Base-by-base conservation (phyloP, 805 yeast genomes). In the Zygoascus bituminiphila region DNA sequence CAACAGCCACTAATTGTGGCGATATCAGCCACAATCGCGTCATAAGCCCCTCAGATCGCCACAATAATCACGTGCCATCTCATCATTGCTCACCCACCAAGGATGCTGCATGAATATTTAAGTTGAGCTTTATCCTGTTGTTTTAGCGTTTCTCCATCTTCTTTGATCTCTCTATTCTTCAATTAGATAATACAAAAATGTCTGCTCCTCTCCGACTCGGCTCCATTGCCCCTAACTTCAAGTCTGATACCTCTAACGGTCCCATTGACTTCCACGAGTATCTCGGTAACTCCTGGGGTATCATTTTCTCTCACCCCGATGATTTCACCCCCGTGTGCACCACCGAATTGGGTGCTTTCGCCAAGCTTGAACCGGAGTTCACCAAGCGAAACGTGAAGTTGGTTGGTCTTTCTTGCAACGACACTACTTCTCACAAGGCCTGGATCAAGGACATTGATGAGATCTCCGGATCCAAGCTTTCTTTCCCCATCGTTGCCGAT, bases 291-390 rank as follows among this genome's bases (percentile, higher is more conserved):
- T 75, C 81, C 26, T 88, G 97, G 97, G 82, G 82, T 48, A 82
- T 88, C 45, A 74, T 88, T 57, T 88, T 88, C 73, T 87, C 96
- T 12, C 97, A 88, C 69, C 97, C 97, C 55, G 96, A 88, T 56
- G 97, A 89, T 67, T 89, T 86, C 77, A 88, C 97, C 19, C 97
- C 97, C 43, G 96, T 88, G 51, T 88, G 97, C 72, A 89, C 96
- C 62, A 88, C 96, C 50, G 97, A 88, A 75, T 77, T 88, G 64
- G 96, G 96, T 59, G 96, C 96, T 10, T 89, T 88, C 63, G 93
- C 96, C 58, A 78, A 82, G 64, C 81, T 89, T 69, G 88, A 88
- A 73, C 88, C 93, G 48, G 96, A 88, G 70, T 88, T 88, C 65
- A 79, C 84, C 66, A 76, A 84, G 72, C 83, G 96, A 73, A 79